Conservation (phyloP, 2,329 filamentous ascomycete species). For the Ophiocordyceps polyrhachis-furcata region DNA sequence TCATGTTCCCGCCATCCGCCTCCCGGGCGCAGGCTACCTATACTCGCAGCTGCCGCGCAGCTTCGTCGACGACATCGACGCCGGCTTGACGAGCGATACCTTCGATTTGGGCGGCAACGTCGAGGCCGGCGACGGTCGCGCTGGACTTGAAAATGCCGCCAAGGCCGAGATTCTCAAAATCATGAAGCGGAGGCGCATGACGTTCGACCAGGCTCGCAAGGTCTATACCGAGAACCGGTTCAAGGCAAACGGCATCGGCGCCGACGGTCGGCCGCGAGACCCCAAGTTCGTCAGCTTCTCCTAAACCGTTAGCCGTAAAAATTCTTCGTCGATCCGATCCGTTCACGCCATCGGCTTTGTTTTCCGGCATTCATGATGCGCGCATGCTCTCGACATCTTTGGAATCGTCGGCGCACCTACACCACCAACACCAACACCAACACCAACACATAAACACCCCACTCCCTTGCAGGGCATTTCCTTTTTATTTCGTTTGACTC, state of each 20-base stretch:
- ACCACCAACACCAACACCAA: too few relatives aligned
- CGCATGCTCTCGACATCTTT: background rate
- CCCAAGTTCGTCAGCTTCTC: conserved; percentile 89
- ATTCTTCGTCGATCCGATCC: background rate
- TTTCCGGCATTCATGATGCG: too few relatives aligned
- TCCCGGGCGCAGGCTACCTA: conserved; percentile 39
- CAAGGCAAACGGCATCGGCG: conserved; percentile 69
- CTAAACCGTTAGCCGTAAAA: conserved; percentile 6
- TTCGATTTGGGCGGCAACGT: conserved; percentile 77
- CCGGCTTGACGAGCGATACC: conserved; percentile 61
- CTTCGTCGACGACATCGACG: conserved; percentile 74
- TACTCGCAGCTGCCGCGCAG: conserved; percentile 62
- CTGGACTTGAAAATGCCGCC: conserved; percentile 60
- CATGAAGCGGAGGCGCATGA: conserved; percentile 70
- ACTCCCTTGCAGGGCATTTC: background rate
- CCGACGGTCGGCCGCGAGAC: conserved; percentile 74
- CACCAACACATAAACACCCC: background rate
- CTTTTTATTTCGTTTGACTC: background rate
- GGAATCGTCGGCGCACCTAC: background rate
- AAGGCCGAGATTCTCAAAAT: conserved; percentile 74
- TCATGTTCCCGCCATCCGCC: conserved; percentile 39
- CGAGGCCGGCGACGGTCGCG: conserved; percentile 55
- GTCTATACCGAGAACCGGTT: conserved; percentile 76
- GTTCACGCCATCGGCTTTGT: background rate
- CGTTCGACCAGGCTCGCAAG: conserved; percentile 80